phyloP scores from a whole-genome alignment of 2,329 filamentous ascomycete species.

The Verticillium longisporum region DNA sequence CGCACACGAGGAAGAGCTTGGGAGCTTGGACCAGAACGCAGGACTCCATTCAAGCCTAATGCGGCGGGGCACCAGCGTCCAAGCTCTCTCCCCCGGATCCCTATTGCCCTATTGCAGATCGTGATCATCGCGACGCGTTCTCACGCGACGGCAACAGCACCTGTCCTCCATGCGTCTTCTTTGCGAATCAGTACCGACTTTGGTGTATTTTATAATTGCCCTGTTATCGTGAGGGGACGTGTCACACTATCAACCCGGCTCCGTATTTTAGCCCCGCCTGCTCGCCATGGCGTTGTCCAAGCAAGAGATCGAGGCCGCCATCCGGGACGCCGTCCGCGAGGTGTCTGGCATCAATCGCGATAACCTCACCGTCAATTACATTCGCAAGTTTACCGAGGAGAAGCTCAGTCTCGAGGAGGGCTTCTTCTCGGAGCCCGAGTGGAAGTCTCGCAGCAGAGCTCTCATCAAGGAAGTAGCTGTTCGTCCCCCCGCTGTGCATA shows the following conservation, averaged over 20 bases:
- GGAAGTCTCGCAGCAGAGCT: constrained; percentile 53
- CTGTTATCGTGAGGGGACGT: too few relatives aligned
- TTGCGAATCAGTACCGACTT: neutral
- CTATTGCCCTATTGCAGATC: neutral
- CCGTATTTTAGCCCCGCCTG: neutral
- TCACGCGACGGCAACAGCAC: neutral
- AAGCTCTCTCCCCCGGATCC: neutral
- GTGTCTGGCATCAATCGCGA: constrained; percentile 38
- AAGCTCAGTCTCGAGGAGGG: constrained; percentile 39
- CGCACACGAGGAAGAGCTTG: neutral
- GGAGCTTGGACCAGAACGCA: neutral
- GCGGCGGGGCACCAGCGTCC: neutral
- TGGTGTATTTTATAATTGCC: neutral
- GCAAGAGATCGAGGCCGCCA: constrained; percentile 35
- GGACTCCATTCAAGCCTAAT: too few relatives aligned
- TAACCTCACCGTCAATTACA: constrained; percentile 47
- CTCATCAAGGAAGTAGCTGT: constrained; percentile 51
- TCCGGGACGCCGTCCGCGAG: constrained; percentile 38
- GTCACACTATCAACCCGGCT: neutral
- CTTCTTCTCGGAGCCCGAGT: constrained; percentile 41
- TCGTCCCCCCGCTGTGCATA: constrained; percentile 18
- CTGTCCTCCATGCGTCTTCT: neutral
- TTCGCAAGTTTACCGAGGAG: constrained; percentile 46
- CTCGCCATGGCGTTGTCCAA: constrained; percentile 31
- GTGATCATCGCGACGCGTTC: neutral